These are phyloP conservation scores for Vicia sativa DNA, from an alignment of 306 rosid genomes.

Conservation along the genomic window DNA sequence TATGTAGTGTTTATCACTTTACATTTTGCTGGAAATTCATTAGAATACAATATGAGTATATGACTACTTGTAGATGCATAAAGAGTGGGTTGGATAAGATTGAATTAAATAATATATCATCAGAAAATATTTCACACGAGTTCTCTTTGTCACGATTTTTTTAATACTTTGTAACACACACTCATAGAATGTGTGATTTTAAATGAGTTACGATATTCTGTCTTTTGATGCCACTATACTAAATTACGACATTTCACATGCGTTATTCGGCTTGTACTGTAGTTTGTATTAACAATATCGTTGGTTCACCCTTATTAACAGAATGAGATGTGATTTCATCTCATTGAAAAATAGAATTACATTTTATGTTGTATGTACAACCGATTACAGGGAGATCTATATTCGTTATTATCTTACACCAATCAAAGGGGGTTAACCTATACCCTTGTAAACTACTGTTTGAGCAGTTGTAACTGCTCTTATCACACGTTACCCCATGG, in stretches of 20 bases:
- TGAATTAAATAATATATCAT: conserved; percentile 12
- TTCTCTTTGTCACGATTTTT: background rate
- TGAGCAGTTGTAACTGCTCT: too few species aligned
- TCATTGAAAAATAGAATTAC: too few species aligned
- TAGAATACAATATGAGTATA: conserved; percentile 26
- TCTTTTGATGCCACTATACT: conserved; percentile 19
- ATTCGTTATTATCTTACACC: too few species aligned
- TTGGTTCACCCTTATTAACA: conserved; percentile 11
- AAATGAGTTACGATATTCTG: conserved; percentile 12
- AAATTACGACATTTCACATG: conserved; percentile 25
- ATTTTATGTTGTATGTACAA: too few species aligned
- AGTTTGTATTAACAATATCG: conserved; percentile 2
- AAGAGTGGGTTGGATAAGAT: conserved; percentile 12
- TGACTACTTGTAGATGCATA: conserved; percentile 1
- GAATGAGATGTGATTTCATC: too few species aligned
- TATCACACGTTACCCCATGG: too few species aligned
- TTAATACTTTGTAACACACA: conserved; percentile 16
- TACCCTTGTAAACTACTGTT: too few species aligned
- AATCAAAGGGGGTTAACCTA: too few species aligned
- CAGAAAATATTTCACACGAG: too few species aligned
- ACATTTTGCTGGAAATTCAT: conserved; percentile 27
- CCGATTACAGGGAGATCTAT: too few species aligned
- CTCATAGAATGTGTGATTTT: conserved; percentile 17
- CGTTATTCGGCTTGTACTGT: conserved; percentile 19
- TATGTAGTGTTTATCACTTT: conserved; percentile 21